Evolutionary conservation across 2,329 filamentous ascomycete genomes (phyloP), one percentile per base, ranked within the genome.

Genomic region (Xylariales sp.): DNA sequence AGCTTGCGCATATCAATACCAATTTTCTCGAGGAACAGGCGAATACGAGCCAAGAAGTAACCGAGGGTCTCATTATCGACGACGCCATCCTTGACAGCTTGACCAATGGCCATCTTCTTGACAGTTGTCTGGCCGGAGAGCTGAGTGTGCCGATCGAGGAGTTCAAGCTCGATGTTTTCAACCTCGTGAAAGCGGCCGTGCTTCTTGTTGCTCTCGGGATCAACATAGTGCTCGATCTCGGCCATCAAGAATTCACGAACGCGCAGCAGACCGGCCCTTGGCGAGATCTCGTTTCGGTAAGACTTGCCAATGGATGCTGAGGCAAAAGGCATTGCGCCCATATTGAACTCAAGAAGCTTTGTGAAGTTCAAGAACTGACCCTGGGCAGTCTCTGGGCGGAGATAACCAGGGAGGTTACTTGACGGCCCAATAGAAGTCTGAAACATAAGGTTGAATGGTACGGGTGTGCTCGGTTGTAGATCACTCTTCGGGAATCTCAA

Each of bases 391-490:
- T 98, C 93, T 31, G 93, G 93, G 42, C 90, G 80, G 44, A 96
- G 74, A 64, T 88, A 96, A 41, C 88, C 90, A 35, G 86, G 80
- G 48, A 86, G 74, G 60, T 94, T 90, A 65, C 86, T 86, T 70
- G 87, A 94, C 43, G 91, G 90, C 47, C 93, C 93, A 60, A 98
- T 97, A 25, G 86, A 76, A 31, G 91, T 96, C 66, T 91, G 84
- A 75, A 97, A 98, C 93, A 98, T 98, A 58, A 98, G 82, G 70
- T 98, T 98, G 79, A 97, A 96, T 31, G 88, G 76, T 38, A 95
- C 84, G 3, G 93, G 93, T 21, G 86, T 83, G 20, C 80, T 78
- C 27, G 94, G 82, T 54, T 86, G 78, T 47, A 81, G 78, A 52
- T 82, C 85, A 53, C 86, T 95, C 38, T 76, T 75, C 20, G 91